phyloP scores from a whole-genome alignment of 208 protist species.

The Strigomonas culicis region DNA sequence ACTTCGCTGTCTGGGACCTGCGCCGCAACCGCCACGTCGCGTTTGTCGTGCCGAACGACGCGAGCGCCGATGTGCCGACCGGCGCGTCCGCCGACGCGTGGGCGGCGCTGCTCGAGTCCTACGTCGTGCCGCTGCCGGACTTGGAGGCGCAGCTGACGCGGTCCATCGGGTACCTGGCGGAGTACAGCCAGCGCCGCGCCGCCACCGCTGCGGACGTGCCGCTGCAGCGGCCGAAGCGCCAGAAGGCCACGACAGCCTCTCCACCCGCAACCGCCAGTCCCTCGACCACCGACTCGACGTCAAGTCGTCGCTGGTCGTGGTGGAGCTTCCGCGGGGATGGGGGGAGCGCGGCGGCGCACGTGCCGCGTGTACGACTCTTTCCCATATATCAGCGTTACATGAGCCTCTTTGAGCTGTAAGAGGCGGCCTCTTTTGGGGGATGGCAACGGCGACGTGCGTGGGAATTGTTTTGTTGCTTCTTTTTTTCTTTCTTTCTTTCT shows the following conservation, averaged over 20 bases:
- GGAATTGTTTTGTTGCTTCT: neutral
- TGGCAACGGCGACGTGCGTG: neutral
- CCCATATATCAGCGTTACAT: neutral
- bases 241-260: no score
- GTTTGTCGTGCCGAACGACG: constrained; percentile 48
- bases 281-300: neutral
- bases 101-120: constrained; percentile 3
- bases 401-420: neutral
- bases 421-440: neutral
- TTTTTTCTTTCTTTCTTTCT: constrained; percentile 9
- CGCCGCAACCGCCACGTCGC: constrained; percentile 38
- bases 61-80: constrained; percentile 6
- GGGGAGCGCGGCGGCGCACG: neutral
- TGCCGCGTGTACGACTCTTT: neutral
- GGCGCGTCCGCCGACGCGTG: neutral
- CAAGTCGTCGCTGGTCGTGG: neutral
- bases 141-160: constrained; percentile 21
- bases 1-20: constrained; percentile 43
- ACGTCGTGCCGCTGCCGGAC: constrained; percentile 16
- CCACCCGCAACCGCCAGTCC: no score
- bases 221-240: neutral
- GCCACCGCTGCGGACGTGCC: neutral
- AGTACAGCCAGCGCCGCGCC: neutral
- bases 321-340: no score
- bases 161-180: constrained; percentile 16